Percentiles rank a stretch among this genome's conserved stretches.
These are phyloP conservation scores for Tricholoma hemisulphureum DNA, from an alignment of 768 basidiomycete species.

Conservation along the genomic window DNA sequence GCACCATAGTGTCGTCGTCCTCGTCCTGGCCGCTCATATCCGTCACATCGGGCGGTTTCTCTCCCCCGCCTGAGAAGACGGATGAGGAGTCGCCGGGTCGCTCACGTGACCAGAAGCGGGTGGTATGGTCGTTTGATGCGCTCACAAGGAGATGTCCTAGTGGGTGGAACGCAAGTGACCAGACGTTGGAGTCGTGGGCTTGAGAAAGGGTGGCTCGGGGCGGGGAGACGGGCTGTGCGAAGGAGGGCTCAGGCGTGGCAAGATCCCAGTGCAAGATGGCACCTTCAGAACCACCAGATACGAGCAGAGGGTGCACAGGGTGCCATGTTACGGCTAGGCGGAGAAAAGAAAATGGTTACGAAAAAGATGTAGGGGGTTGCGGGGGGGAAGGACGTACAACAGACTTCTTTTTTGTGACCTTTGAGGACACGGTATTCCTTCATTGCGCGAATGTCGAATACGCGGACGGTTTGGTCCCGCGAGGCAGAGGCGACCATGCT, in stretches of 20 bases:
- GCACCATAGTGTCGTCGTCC: conserved; percentile 70
- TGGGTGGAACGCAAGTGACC: conserved; percentile 93
- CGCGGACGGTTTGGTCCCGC: conserved; percentile 89
- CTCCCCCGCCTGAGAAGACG: conserved; percentile 77
- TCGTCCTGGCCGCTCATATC: conserved; percentile 65
- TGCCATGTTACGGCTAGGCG: conserved; percentile 88
- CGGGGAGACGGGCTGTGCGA: conserved; percentile 41
- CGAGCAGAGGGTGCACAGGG: conserved; percentile 87
- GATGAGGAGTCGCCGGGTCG: conserved; percentile 79
- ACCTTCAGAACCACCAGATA: conserved; percentile 93
- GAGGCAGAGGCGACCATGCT: conserved; percentile 93
- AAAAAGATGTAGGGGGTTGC: not conserved
- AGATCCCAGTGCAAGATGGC: conserved; percentile 94
- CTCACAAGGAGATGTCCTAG: conserved; percentile 92
- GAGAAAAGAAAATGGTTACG: not conserved
- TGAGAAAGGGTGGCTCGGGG: conserved; percentile 88
- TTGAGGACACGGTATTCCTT: conserved; percentile 90
- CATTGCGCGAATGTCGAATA: conserved; percentile 98
- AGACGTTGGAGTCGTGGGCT: conserved; percentile 97
- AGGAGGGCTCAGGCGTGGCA: conserved; percentile 55
- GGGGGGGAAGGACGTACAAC: conserved; percentile 58
- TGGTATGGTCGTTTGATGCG: conserved; percentile 98
- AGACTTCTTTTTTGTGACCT: conserved; percentile 98
- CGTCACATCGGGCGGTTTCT: conserved; percentile 74
- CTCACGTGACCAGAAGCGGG: conserved; percentile 97